Percentiles rank a stretch among this genome's conserved stretches.
Evolutionary conservation across 2,329 filamentous ascomycete genomes (phyloP).

Genomic region (Trichothecium sympodiale): DNA sequence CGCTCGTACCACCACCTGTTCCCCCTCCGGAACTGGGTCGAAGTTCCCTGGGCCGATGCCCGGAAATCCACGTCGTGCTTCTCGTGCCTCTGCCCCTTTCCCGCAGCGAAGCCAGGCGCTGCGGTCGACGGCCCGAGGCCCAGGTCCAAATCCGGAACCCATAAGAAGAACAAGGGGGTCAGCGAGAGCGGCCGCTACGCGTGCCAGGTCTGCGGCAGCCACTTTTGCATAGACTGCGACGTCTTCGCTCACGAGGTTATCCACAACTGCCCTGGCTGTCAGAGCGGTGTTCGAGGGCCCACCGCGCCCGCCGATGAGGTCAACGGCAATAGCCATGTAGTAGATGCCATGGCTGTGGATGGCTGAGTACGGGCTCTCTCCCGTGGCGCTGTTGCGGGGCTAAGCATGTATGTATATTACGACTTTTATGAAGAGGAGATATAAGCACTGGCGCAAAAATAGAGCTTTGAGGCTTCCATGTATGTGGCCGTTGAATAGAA

Average conservation of each 20-base stretch:
- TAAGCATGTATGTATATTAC: too few species aligned
- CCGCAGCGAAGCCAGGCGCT: slow-evolving; percentile 21
- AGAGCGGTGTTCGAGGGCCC: slow-evolving; percentile 29
- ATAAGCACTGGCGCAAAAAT: too few species aligned
- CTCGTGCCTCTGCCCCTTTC: slow-evolving; percentile 67
- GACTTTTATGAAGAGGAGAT: too few species aligned
- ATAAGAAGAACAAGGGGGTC: slow-evolving; percentile 44
- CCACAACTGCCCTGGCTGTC: slow-evolving; percentile 92
- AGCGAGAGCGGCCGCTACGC: slow-evolving; percentile 83
- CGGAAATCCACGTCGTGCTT: slow-evolving; percentile 55
- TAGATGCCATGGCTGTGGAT: slow-evolving; percentile 36
- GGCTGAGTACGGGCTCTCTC: slow-evolving; percentile 9
- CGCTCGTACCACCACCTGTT: slow-evolving; percentile 92
- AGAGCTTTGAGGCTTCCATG: too few species aligned
- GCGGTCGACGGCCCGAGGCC: slow-evolving; percentile 18
- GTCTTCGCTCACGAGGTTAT: slow-evolving; percentile 88
- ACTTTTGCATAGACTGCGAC: slow-evolving; percentile 98
- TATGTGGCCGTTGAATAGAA: too few species aligned
- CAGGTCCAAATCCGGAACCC: too few species aligned
- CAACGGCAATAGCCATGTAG: slow-evolving; percentile 18
- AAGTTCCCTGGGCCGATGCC: slow-evolving; percentile 75
- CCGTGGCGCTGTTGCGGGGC: too few species aligned
- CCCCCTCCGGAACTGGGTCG: slow-evolving; percentile 79
- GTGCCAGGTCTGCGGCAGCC: slow-evolving; percentile 73
- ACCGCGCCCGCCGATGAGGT: slow-evolving; percentile 9